Evolutionary conservation across 768 basidiomycete species (phyloP).

Genomic region (Amanita jacksonii): DNA sequence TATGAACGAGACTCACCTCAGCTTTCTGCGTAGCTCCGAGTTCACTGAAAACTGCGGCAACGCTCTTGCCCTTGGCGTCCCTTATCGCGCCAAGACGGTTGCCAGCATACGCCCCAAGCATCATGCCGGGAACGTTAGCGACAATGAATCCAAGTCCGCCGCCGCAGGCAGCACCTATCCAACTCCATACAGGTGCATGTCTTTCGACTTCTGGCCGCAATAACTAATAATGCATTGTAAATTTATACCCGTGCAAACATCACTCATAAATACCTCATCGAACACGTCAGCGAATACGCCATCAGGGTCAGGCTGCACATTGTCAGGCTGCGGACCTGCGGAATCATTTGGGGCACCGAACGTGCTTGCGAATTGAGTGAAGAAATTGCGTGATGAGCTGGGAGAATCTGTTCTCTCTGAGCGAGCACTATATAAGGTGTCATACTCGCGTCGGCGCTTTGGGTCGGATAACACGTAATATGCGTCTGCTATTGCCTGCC

Average conservation of each 20-base stretch:
- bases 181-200: slow-evolving; percentile 65
- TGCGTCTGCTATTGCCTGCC: slow-evolving; percentile 80
- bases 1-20: slow-evolving; percentile 43
- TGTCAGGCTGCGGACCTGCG: background rate
- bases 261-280: slow-evolving; percentile 56
- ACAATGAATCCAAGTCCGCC: slow-evolving; percentile 52
- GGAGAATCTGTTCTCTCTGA: slow-evolving; percentile 53
- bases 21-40: slow-evolving; percentile 76
- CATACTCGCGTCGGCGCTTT: slow-evolving; percentile 63
- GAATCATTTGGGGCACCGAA: slow-evolving; percentile 26
- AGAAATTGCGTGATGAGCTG: slow-evolving; percentile 63
- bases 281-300: slow-evolving; percentile 80
- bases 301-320: slow-evolving; percentile 62
- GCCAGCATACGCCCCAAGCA: slow-evolving; percentile 81
- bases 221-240: slow-evolving; percentile 30
- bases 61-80: slow-evolving; percentile 92
- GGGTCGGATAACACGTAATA: slow-evolving; percentile 89
- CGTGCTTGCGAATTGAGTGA: slow-evolving; percentile 63
- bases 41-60: slow-evolving; percentile 78
- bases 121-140: slow-evolving; percentile 78
- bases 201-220: slow-evolving; percentile 76
- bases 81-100: slow-evolving; percentile 86
- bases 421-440: slow-evolving; percentile 50
- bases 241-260: background rate
- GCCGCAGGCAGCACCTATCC: slow-evolving; percentile 64